A percentile compares a stretch with the other conserved stretches of the same genome.
Conservation (phyloP, 768 basidiomycete species). For the Atractiella rhizophila region DNA sequence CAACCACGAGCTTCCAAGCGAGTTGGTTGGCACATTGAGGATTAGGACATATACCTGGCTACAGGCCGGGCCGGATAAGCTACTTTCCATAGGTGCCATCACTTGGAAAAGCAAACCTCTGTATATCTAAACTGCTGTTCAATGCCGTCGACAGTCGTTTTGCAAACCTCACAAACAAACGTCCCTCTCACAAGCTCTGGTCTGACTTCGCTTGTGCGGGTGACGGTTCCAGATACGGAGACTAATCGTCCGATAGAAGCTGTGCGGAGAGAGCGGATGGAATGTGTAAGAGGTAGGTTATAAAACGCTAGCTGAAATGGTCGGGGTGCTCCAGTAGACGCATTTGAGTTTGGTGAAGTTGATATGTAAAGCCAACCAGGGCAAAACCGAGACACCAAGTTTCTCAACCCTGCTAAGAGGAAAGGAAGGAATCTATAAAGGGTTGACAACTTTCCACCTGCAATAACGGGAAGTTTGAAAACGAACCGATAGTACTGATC, state of each 20-base stretch:
- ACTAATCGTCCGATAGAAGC: conserved; percentile 82
- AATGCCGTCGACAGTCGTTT: conserved; percentile 62
- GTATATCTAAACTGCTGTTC: conserved; percentile 99
- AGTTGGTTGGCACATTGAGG: conserved; percentile 70
- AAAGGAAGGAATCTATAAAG: conserved; percentile 51
- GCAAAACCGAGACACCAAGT: conserved; percentile 64
- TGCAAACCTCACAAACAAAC: conserved; percentile 74
- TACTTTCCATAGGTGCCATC: too few relatives aligned
- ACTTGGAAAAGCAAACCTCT: conserved; percentile 32
- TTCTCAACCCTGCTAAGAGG: conserved; percentile 67
- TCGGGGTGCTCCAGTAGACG: conserved; percentile 55
- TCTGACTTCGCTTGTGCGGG: conserved; percentile 85
- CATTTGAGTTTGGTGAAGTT: conserved; percentile 39
- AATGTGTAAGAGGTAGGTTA: conserved; percentile 45
- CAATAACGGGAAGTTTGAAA: not conserved
- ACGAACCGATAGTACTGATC: conserved; percentile 62
- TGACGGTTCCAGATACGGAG: conserved; percentile 90
- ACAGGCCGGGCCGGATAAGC: not conserved
- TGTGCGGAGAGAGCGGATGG: conserved; percentile 68
- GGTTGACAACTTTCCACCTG: not conserved
- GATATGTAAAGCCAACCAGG: conserved; percentile 86
- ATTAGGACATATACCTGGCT: conserved; percentile 88
- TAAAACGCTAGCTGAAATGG: conserved; percentile 93
- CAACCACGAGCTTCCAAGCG: conserved; percentile 83
- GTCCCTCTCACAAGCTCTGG: conserved; percentile 83